Percentiles rank a stretch among this genome's conserved stretches.
Conservation (phyloP, 345 rosid species). For the Bruguiera gymnorhiza region DNA sequence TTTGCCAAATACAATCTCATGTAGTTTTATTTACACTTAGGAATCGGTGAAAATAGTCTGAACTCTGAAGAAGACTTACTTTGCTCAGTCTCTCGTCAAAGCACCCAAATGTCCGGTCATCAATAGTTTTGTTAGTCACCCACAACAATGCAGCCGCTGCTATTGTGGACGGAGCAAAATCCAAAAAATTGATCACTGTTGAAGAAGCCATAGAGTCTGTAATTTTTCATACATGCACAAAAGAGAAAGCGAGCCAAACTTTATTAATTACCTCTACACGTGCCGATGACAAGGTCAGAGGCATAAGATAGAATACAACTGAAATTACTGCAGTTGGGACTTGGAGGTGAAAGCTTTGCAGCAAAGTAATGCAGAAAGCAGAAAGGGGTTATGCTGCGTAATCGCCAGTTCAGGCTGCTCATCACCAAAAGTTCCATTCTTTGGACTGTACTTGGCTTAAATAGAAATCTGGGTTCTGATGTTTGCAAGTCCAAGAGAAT, state of each 20-base stretch:
- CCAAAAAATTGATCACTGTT: slow-evolving; percentile 36
- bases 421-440: slow-evolving; percentile 40
- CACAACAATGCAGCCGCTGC: slow-evolving; percentile 35
- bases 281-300: slow-evolving; percentile 20
- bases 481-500: slow-evolving; percentile 37
- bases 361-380: slow-evolving; percentile 30
- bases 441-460: slow-evolving; percentile 32
- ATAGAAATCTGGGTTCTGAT: slow-evolving; percentile 29
- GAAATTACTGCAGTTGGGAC: slow-evolving; percentile 6
- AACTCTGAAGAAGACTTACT: slow-evolving; percentile 14
- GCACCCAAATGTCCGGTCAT: slow-evolving; percentile 21
- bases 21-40: too few relatives aligned
- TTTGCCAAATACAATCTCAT: too few relatives aligned
- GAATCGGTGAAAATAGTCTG: neutral
- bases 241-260: neutral
- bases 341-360: slow-evolving; percentile 16
- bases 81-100: slow-evolving; percentile 25
- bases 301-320: slow-evolving; percentile 5
- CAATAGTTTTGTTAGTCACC: slow-evolving; percentile 17
- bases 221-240: neutral
- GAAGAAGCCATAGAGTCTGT: neutral
- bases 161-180: slow-evolving; percentile 29
- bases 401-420: slow-evolving; percentile 35
- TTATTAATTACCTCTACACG: slow-evolving; percentile 30
- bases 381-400: slow-evolving; percentile 35